These are phyloP conservation scores for Ustilago sp. DNA, from an alignment of 1,284 basidiomycete genomes.

Conservation along the genomic window DNA sequence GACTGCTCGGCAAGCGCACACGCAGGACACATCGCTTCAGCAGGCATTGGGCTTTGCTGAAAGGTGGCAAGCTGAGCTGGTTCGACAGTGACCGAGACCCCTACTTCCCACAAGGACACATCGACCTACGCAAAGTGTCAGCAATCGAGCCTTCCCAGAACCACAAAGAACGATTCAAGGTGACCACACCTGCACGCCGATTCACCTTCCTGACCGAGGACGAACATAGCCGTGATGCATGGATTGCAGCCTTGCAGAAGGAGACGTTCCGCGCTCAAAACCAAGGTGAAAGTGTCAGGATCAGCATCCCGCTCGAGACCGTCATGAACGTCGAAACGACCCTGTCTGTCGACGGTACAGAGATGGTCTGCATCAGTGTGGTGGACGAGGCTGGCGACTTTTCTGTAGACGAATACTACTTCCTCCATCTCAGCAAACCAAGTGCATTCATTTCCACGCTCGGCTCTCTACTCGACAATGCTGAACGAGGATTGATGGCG, in stretches of 20 bases:
- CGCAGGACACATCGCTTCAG: conserved; percentile 58
- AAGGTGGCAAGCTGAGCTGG: conserved; percentile 60
- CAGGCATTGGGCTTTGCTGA: conserved; percentile 59
- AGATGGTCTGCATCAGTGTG: conserved; percentile 59
- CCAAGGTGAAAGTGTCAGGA: conserved; percentile 88
- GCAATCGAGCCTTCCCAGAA: conserved; percentile 83
- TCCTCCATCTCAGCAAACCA: conserved; percentile 52
- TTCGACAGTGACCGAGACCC: conserved; percentile 77
- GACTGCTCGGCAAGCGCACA: conserved; percentile 51
- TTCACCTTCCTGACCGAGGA: conserved; percentile 69
- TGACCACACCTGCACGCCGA: conserved; percentile 64
- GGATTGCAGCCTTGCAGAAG: conserved; percentile 91
- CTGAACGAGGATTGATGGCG: conserved; percentile 12
- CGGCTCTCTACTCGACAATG: conserved; percentile 18
- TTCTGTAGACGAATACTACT: conserved; percentile 62
- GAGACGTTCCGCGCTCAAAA: conserved; percentile 93
- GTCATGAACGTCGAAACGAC: conserved; percentile 89
- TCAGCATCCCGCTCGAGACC: conserved; percentile 90
- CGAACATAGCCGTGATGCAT: conserved; percentile 71
- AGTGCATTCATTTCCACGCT: conserved; percentile 34
- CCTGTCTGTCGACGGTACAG: conserved; percentile 39
- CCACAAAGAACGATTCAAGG: conserved; percentile 70
- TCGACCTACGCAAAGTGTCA: conserved; percentile 90
- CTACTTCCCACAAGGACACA: conserved; percentile 94
- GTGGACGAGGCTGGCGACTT: conserved; percentile 57